Conservation (phyloP, 2,329 filamentous ascomycete species). For the Monosporascus cannonballus region DNA sequence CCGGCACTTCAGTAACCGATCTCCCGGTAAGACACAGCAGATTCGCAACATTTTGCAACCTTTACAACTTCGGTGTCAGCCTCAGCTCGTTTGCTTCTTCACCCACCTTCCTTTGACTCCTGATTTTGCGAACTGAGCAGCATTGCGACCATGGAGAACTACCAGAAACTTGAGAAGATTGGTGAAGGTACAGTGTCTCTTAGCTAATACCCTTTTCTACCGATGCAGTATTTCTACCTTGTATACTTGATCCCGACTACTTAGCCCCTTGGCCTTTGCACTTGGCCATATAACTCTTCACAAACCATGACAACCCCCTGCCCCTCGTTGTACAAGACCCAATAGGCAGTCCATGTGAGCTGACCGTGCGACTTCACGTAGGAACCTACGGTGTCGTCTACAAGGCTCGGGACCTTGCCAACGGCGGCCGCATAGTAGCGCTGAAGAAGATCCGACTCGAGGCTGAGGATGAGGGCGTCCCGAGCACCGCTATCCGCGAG, state of each 20-base stretch:
- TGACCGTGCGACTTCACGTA: constrained; percentile 28
- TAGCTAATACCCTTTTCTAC: neutral
- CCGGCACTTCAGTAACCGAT: neutral
- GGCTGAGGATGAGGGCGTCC: constrained; percentile 90
- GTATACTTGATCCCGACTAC: neutral
- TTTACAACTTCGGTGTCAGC: neutral
- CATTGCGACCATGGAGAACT: constrained; percentile 70
- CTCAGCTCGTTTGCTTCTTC: neutral
- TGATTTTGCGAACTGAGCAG: neutral
- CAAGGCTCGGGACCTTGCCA: constrained; percentile 81
- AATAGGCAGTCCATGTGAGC: neutral
- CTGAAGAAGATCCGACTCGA: constrained; percentile 95
- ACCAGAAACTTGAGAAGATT: constrained; percentile 94
- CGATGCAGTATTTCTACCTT: neutral
- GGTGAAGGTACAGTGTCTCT: constrained; percentile 64
- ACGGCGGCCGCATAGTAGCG: constrained; percentile 79
- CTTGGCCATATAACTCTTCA: neutral
- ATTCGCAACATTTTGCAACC: neutral
- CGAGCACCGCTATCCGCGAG: constrained; percentile 87
- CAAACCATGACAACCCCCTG: too few species aligned
- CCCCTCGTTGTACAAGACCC: too few species aligned
- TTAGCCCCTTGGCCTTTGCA: too few species aligned
- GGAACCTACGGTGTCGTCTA: constrained; percentile 95
- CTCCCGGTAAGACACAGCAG: neutral
- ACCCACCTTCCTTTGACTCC: neutral